A percentile compares a stretch with the other conserved stretches of the same genome.
These are phyloP conservation scores for Pythium monospermum DNA, from an alignment of 352 stramenopile species.

Conservation along the genomic window DNA sequence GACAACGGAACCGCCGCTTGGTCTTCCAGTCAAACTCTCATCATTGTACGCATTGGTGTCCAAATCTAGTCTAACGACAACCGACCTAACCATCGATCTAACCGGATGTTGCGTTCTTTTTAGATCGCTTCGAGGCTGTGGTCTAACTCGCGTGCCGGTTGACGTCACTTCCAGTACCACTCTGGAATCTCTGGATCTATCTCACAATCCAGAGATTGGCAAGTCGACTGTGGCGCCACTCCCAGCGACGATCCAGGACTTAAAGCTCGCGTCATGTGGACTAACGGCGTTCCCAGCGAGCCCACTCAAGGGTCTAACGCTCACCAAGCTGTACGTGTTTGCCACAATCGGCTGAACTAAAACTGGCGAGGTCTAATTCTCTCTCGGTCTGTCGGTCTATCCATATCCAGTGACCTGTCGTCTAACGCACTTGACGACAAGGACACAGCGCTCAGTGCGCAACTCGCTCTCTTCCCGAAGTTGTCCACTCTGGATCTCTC, in stretches of 20 bases:
- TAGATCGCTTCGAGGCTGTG: constrained; percentile 15
- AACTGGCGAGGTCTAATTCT: no score
- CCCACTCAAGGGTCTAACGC: background rate
- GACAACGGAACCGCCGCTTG: background rate
- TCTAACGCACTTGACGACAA: constrained; percentile 5
- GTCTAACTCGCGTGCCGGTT: background rate
- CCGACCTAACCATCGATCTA: no score
- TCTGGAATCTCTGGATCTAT: constrained; percentile 12
- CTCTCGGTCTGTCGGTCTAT: no score
- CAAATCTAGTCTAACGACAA: no score
- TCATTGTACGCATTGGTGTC: background rate
- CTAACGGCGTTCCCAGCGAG: constrained; percentile 5
- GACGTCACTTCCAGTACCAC: background rate
- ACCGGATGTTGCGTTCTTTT: no score
- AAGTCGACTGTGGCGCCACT: background rate
- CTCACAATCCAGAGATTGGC: constrained; percentile 7
- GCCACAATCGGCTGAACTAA: no score
- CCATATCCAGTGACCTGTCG: constrained; percentile 12
- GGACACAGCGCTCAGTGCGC: background rate
- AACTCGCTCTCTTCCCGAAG: background rate
- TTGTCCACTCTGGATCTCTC: constrained; percentile 14
- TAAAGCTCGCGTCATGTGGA: constrained; percentile 6
- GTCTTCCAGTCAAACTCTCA: background rate
- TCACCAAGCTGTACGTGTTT: constrained; percentile 14
- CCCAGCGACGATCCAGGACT: background rate